These are phyloP conservation scores for Sarocladiaceae sp. DNA, from an alignment of 2,329 filamentous ascomycete species.

Conservation along the genomic window DNA sequence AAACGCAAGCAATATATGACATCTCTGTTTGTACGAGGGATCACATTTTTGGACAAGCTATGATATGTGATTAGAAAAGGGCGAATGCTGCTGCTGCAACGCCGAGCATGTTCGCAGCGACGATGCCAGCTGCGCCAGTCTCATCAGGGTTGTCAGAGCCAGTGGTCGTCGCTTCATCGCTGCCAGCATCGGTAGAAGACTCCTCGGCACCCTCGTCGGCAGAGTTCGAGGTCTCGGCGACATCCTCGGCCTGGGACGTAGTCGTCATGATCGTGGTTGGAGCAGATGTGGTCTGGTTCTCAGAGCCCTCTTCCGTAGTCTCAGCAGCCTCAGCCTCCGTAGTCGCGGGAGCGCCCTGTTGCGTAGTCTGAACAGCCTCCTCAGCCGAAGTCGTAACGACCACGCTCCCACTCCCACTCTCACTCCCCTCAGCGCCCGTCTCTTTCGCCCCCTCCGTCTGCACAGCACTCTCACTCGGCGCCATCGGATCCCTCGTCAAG, in stretches of 20 bases:
- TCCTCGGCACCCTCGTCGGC: background rate
- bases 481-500: constrained; percentile 8
- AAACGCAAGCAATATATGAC: background rate
- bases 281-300: background rate
- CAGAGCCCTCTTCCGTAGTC: background rate
- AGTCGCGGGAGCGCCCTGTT: background rate
- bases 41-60: background rate
- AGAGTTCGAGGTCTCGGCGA: background rate
- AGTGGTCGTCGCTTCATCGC: constrained; percentile 1
- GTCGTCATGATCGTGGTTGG: background rate
- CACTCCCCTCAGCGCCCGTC: background rate
- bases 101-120: constrained; percentile 1
- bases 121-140: constrained; percentile 1
- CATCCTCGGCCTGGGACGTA: background rate
- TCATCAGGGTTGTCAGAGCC: background rate
- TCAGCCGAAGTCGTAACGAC: background rate
- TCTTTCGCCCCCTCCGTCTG: background rate
- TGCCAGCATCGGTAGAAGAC: background rate
- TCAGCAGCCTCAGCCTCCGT: background rate
- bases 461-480: background rate
- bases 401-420: too few relatives aligned
- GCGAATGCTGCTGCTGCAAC: constrained; percentile 5
- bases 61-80: background rate
- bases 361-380: background rate
- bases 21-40: too few relatives aligned